Evolutionary conservation across 1,284 basidiomycete genomes (phyloP).

Genomic region (Tilletia caries): DNA sequence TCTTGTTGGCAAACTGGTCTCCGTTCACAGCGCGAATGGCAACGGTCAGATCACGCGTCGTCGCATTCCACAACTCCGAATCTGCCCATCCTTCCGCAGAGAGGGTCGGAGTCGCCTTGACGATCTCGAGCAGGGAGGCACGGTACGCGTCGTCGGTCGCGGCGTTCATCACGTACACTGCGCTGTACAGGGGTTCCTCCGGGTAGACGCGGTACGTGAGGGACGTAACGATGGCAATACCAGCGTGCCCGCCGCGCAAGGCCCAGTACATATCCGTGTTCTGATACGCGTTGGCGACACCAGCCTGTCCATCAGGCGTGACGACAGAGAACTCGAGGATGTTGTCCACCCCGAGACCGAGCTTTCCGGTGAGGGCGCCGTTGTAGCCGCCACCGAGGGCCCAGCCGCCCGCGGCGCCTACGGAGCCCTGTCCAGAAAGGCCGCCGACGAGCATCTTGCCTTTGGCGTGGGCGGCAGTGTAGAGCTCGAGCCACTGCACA

Average conservation of each 20-base stretch:
- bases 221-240: conserved; percentile 10
- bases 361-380: conserved; percentile 1
- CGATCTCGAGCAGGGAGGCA: conserved; percentile 4
- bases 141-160: conserved; percentile 2
- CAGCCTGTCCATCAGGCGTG: conserved; percentile 1
- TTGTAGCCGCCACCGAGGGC: conserved; percentile 11
- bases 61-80: conserved; percentile 12
- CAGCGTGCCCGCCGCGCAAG: not conserved
- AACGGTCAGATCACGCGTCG: conserved; percentile 2
- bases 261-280: conserved; percentile 11
- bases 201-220: conserved; percentile 13
- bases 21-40: conserved; percentile 14
- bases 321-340: conserved; percentile 7
- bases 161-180: conserved; percentile 10
- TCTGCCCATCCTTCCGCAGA: conserved; percentile 1
- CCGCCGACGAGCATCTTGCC: conserved; percentile 15
- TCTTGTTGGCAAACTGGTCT: conserved; percentile 11
- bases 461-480: not conserved
- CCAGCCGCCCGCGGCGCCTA: conserved; percentile 11
- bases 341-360: conserved; percentile 13
- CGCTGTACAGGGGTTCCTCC: not conserved
- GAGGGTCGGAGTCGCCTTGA: conserved; percentile 5
- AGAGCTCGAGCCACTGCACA: conserved; percentile 10
- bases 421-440: not conserved
- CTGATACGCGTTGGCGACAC: not conserved